Conservation (phyloP, 768 basidiomycete genomes). For the Kwoniella mangroviensis region DNA sequence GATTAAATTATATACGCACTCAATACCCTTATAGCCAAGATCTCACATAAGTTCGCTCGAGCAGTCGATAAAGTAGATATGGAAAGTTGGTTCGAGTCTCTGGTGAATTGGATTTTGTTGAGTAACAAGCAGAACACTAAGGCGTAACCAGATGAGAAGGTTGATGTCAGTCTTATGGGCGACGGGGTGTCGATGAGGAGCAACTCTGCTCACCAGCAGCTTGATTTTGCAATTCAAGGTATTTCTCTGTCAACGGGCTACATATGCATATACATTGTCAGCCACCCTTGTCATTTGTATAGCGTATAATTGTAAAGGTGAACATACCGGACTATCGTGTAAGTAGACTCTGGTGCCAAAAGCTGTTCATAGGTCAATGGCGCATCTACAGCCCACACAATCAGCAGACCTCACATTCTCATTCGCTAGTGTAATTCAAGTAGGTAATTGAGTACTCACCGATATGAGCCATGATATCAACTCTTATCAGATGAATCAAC, state of each 20-base stretch:
- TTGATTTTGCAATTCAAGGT: slow-evolving; percentile 76
- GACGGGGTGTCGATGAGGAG: too few species aligned
- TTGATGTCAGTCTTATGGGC: too few species aligned
- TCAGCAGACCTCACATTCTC: background rate
- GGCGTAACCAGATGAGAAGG: too few species aligned
- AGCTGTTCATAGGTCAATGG: slow-evolving; percentile 82
- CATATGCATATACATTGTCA: background rate
- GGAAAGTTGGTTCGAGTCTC: slow-evolving; percentile 71
- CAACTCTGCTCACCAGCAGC: slow-evolving; percentile 61
- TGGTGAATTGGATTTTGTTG: slow-evolving; percentile 81
- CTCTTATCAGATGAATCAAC: slow-evolving; percentile 75
- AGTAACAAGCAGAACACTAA: slow-evolving; percentile 82
- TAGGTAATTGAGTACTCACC: slow-evolving; percentile 37
- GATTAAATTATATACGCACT: slow-evolving; percentile 29
- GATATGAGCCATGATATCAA: slow-evolving; percentile 56
- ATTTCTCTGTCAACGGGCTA: slow-evolving; percentile 85
- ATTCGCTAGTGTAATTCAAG: background rate
- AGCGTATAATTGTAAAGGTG: background rate
- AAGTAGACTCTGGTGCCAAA: slow-evolving; percentile 82
- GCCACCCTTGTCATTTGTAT: background rate
- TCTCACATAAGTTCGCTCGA: slow-evolving; percentile 83
- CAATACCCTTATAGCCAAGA: slow-evolving; percentile 79
- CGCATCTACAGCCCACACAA: slow-evolving; percentile 65
- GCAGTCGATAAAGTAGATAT: slow-evolving; percentile 72
- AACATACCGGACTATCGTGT: slow-evolving; percentile 70